phyloP scores from a whole-genome alignment of 2,329 filamentous ascomycete genomes.

The Fusarium sororula region DNA sequence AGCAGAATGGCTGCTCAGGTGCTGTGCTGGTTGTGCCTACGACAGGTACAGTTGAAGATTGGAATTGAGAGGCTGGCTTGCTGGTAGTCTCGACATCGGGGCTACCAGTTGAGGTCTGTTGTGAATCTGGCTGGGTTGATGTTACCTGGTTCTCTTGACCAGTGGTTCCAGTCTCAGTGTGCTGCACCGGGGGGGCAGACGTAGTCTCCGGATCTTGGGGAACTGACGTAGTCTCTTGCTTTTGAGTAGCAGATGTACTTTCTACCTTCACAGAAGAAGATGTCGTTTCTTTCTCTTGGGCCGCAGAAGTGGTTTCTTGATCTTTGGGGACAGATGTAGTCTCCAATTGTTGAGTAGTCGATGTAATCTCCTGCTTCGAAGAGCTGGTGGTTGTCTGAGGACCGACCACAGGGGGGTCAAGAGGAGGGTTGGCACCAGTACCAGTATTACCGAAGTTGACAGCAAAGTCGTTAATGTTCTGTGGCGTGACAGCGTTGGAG shows the following conservation, averaged over 20 bases:
- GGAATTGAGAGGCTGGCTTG: not conserved
- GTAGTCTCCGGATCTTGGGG: not conserved
- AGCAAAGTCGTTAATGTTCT: not conserved
- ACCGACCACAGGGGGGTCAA: not conserved
- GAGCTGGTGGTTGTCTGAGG: not conserved
- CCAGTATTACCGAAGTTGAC: constrained; percentile 2
- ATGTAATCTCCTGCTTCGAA: not conserved
- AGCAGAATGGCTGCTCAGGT: not conserved
- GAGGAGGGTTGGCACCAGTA: constrained; percentile 1
- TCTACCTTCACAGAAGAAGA: not conserved
- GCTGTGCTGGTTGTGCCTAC: not conserved
- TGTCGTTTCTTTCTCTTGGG: not conserved
- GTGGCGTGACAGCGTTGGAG: not conserved
- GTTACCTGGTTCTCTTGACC: not conserved
- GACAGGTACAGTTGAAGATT: fast-evolving
- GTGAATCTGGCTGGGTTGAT: not conserved
- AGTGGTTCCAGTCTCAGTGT: not conserved
- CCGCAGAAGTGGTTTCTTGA: not conserved
- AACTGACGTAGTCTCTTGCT: not conserved
- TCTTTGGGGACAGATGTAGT: not conserved
- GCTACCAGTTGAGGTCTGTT: not conserved
- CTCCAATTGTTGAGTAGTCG: not conserved
- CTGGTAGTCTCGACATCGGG: not conserved
- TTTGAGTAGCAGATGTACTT: not conserved
- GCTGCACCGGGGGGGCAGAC: not conserved